Base-by-base conservation (phyloP, 345 rosid species). In the Reutealis trisperma region DNA sequence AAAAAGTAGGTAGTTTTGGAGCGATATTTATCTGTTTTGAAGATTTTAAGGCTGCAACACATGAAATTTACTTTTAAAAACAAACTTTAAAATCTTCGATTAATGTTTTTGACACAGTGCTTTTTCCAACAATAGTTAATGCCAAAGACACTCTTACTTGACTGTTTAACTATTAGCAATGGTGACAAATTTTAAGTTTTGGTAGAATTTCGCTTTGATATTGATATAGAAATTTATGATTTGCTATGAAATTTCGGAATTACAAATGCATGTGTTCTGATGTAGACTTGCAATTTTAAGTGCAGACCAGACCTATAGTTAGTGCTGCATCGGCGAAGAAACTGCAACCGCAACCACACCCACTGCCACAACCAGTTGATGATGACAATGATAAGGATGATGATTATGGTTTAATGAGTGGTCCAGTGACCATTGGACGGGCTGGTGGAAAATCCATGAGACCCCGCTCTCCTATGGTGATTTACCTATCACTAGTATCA, bases 401-500 rank as follows among this genome's bases (percentile, higher is more conserved):
- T 4, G 84, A 81, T n/a, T 81, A 71, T 57, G 70, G 80, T 62
- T 78, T 81, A 14, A 74, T 58, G 30, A 75, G 52, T 27, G 63
- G 83, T n/a, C 25, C 64, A 0, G 63, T 81, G 5, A 76, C 82
- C 70, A 76, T 86, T 21, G 86, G 91, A 54, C 89, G 79, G 12
- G 84, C 87, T 15, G 78, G 84, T 15, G 88, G 85, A 25, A 82
- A 75, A 27, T 77, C 79, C 3, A 62, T 73, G 75, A 83, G 70
- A 57, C 51, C 80, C 5, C 81, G 65, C 25, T 84, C 91, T 21
- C 86, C 88, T 22, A 10, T 80, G 88, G 89, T 86, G 77, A 75
- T 72, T 72, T 24, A 27, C 25, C 69, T 63, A 18, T 65, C 22
- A 52, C 22, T 45, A 55, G 71, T 42, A 8, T 41, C 15, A 21